Evolutionary conservation across 2,329 filamentous ascomycete species (phyloP).

Genomic region (Meredithiella fracta): DNA sequence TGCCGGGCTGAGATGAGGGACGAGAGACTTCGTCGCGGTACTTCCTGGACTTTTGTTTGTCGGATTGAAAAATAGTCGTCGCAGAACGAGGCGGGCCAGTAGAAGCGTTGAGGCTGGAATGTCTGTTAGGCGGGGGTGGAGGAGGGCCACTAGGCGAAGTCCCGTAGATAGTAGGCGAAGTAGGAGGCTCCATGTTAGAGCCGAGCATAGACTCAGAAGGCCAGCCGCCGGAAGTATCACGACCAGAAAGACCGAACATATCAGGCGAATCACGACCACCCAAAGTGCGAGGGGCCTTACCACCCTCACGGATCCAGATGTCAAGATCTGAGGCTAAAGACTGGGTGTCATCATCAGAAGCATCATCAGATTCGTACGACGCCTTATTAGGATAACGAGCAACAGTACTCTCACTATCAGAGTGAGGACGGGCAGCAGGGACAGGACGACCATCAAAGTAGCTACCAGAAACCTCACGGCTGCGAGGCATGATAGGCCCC

Average conservation of each 20-base stretch:
- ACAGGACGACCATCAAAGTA: constrained; percentile 21
- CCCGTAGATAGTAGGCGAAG: constrained; percentile 16
- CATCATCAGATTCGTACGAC: constrained; percentile 24
- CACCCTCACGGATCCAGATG: constrained; percentile 40
- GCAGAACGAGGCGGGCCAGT: constrained; percentile 20
- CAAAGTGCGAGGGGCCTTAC: constrained; percentile 24
- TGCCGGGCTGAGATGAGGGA: constrained; percentile 9
- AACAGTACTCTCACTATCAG: constrained; percentile 30
- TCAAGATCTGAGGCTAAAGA: constrained; percentile 36
- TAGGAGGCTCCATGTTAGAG: constrained; percentile 19
- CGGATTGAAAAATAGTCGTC: constrained; percentile 5
- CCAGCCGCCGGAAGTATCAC: constrained; percentile 27
- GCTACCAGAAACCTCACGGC: constrained; percentile 17
- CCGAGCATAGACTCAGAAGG: constrained; percentile 32
- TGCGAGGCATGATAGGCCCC: constrained; percentile 20
- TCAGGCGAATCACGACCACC: constrained; percentile 30
- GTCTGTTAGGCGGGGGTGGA: constrained; percentile 34
- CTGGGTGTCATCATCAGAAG: constrained; percentile 25
- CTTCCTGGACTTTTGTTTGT: constrained; percentile 9
- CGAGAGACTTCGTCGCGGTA: constrained; percentile 8
- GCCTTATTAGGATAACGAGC: constrained; percentile 24
- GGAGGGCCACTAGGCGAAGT: constrained; percentile 20
- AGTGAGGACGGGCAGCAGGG: constrained; percentile 27
- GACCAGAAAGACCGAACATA: constrained; percentile 35
- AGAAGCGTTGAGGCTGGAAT: constrained; percentile 36